Conservation (phyloP, 768 basidiomycete genomes). For the Suillus ampliporus region DNA sequence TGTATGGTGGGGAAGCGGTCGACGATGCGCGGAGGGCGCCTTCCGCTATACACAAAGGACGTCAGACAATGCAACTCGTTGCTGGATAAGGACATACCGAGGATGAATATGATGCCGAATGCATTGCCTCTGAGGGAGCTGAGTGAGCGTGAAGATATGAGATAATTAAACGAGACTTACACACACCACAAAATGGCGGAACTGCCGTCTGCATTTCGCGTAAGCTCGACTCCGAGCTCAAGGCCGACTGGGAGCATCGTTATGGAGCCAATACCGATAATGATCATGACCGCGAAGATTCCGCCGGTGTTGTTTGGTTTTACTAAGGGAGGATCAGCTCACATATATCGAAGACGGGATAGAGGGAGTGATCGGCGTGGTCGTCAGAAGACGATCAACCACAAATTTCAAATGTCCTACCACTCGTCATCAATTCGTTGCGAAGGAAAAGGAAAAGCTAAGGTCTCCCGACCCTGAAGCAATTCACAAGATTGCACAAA, state of each 20-base stretch:
- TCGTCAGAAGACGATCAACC: neutral
- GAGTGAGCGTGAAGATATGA: neutral
- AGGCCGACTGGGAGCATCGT: conserved; percentile 77
- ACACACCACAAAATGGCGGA: conserved; percentile 78
- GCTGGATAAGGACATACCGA: conserved; percentile 48
- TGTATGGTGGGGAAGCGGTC: conserved; percentile 68
- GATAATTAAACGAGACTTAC: conserved; percentile 44
- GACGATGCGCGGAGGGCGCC: conserved; percentile 69
- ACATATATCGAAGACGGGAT: conserved; percentile 1
- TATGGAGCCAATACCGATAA: conserved; percentile 70
- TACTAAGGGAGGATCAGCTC: conserved; percentile 44
- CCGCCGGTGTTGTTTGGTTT: conserved; percentile 62
- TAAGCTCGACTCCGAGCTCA: conserved; percentile 81
- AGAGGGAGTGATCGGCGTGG: neutral
- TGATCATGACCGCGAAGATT: conserved; percentile 68
- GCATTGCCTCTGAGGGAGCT: conserved; percentile 59
- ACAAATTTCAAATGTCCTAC: neutral
- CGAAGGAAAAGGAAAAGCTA: too few relatives aligned
- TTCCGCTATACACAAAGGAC: conserved; percentile 48
- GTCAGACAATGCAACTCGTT: conserved; percentile 5
- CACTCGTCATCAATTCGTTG: neutral
- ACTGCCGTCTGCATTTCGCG: conserved; percentile 79
- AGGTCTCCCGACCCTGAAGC: too few relatives aligned
- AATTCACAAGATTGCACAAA: neutral
- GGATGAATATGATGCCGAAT: conserved; percentile 63